Conservation (phyloP, 768 basidiomycete genomes). For the Amanita thiersii region DNA sequence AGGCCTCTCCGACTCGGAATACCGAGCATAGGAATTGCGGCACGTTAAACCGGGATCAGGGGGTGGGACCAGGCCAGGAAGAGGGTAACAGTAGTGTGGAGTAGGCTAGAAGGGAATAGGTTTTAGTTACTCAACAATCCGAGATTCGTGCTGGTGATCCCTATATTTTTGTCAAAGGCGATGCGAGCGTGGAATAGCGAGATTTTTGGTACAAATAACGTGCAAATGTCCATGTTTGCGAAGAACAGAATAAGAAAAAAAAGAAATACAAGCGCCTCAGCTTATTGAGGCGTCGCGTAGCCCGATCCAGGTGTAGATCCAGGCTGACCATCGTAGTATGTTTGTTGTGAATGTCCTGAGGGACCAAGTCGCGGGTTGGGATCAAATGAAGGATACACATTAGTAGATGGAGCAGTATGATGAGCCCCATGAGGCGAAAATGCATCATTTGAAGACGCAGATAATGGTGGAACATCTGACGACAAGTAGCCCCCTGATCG, state of each 20-base stretch:
- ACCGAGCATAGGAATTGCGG: neutral
- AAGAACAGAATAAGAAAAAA: constrained; percentile 4
- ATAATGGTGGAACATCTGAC: constrained; percentile 37
- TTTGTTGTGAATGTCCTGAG: constrained; percentile 13
- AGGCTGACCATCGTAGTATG: constrained; percentile 31
- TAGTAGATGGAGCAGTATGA: constrained; percentile 19
- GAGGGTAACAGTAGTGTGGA: constrained; percentile 8
- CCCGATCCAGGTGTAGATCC: constrained; percentile 36
- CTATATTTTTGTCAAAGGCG: constrained; percentile 6
- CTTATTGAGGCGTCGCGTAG: constrained; percentile 36
- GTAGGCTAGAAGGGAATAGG: constrained; percentile 6
- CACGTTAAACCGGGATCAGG: constrained; percentile 3
- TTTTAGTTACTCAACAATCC: constrained; percentile 5
- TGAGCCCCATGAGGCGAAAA: constrained; percentile 28
- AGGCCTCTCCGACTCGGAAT: constrained; percentile 1
- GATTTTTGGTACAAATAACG: constrained; percentile 4
- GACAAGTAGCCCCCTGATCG: constrained; percentile 35
- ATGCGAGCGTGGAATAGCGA: constrained; percentile 4
- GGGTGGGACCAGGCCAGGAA: constrained; percentile 5
- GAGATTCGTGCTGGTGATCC: constrained; percentile 9
- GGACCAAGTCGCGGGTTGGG: constrained; percentile 28
- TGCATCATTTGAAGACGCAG: constrained; percentile 39
- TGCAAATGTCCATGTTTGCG: constrained; percentile 5
- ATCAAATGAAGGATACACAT: constrained; percentile 27
- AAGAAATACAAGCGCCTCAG: no score